phyloP scores from a whole-genome alignment of 169 alveolate species.

The Plasmodium gallinaceum region DNA sequence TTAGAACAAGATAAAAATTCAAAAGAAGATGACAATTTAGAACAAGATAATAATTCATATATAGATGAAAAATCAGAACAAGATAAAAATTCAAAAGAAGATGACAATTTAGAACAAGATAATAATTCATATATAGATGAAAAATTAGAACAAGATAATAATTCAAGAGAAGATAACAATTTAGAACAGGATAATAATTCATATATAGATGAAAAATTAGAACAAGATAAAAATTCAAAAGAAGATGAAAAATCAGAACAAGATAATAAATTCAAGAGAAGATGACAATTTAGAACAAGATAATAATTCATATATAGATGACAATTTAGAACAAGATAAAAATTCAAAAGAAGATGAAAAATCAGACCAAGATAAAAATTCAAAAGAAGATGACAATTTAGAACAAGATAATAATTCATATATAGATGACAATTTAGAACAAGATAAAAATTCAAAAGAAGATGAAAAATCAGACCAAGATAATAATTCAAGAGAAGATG shows the following conservation, averaged over 20 bases:
- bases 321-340: not conserved
- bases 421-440: too few species aligned
- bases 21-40: too few species aligned
- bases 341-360: not conserved
- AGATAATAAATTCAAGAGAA: not conserved
- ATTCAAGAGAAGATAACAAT: not conserved
- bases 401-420: too few species aligned
- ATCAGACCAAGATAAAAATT: not conserved
- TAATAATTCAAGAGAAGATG: too few species aligned
- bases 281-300: not conserved
- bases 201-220: not conserved
- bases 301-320: not conserved
- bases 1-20: too few species aligned
- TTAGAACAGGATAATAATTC: not conserved
- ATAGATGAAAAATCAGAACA: too few species aligned
- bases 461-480: too few species aligned
- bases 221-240: not conserved
- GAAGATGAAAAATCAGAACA: not conserved
- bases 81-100: too few species aligned
- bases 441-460: too few species aligned
- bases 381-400: not conserved
- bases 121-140: not conserved
- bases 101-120: too few species aligned
- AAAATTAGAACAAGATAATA: not conserved
- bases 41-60: too few species aligned